A percentile compares a stretch with the other conserved stretches of the same genome.
Evolutionary conservation across 805 yeast species (phyloP).

Genomic region (Priceomyces castillae): DNA sequence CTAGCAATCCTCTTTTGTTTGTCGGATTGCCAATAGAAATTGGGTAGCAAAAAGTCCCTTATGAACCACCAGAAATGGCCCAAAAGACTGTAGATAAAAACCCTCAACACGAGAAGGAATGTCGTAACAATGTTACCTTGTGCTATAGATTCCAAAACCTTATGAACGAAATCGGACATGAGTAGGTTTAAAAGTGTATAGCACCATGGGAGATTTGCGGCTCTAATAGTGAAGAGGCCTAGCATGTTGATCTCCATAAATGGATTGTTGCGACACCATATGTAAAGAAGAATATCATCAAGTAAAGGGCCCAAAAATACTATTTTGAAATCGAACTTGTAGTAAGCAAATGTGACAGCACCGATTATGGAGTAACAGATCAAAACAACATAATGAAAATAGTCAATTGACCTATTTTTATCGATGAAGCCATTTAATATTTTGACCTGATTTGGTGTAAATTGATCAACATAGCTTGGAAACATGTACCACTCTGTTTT

Average conservation of each 20-base stretch:
- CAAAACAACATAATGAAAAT: constrained; percentile 25
- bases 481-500: constrained; percentile 15
- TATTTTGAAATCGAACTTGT: constrained; percentile 14
- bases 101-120: constrained; percentile 11
- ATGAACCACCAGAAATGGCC: constrained; percentile 38
- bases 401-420: constrained; percentile 26
- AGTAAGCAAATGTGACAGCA: constrained; percentile 15
- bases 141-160: constrained; percentile 9
- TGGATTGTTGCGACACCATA: constrained; percentile 30
- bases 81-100: constrained; percentile 13
- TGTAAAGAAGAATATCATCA: constrained; percentile 24
- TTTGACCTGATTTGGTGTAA: constrained; percentile 16
- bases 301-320: constrained; percentile 24
- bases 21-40: constrained; percentile 17
- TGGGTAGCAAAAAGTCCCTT: constrained; percentile 16
- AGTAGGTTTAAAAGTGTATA: constrained; percentile 9
- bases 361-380: constrained; percentile 23
- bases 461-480: constrained; percentile 18
- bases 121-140: constrained; percentile 8
- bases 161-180: constrained; percentile 8
- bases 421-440: constrained; percentile 14
- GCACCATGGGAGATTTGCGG: constrained; percentile 22
- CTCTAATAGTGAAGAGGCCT: constrained; percentile 19
- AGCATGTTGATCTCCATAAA: constrained; percentile 19
- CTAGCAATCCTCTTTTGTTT: constrained; percentile 13